phyloP scores from a whole-genome alignment of 1,139 yeast species.

The Magnusiomyces tetraspermus region DNA sequence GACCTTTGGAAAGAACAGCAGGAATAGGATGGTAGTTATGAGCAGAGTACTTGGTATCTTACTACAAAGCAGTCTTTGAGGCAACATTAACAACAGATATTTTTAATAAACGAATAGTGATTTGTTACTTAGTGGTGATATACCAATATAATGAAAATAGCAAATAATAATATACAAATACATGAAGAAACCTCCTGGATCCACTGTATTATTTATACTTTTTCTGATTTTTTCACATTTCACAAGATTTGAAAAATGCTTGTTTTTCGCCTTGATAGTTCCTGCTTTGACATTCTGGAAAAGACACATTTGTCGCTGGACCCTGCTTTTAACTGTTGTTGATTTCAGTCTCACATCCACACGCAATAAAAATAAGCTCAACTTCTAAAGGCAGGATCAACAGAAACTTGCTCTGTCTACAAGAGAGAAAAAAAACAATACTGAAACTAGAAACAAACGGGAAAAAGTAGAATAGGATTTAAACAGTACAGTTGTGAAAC shows the following conservation, averaged over 20 bases:
- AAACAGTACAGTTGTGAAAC: too few relatives aligned
- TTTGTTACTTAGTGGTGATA: not conserved
- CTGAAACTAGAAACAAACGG: too few relatives aligned
- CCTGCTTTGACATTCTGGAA: too few relatives aligned
- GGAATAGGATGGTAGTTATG: slow-evolving; percentile 97
- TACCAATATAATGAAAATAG: too few relatives aligned
- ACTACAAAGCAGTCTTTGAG: slow-evolving; percentile 54
- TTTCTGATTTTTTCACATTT: not conserved
- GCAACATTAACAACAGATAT: slow-evolving; percentile 35
- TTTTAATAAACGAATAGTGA: not conserved
- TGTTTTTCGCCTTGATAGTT: too few relatives aligned
- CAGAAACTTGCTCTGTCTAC: too few relatives aligned
- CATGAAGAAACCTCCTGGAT: not conserved
- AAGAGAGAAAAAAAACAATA: too few relatives aligned
- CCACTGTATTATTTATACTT: not conserved
- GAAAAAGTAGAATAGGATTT: too few relatives aligned
- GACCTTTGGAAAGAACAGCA: slow-evolving; percentile 78
- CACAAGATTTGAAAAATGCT: too few relatives aligned
- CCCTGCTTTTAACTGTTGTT: not conserved
- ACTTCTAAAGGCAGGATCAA: not conserved
- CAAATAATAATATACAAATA: not conserved
- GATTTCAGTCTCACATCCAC: slow-evolving; percentile 16
- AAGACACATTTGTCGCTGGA: too few relatives aligned
- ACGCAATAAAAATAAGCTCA: not conserved
- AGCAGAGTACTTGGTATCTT: slow-evolving; percentile 79